Evolutionary conservation across 495 filamentous ascomycete genomes (phyloP).

Genomic region (Tuber melanosporum): DNA sequence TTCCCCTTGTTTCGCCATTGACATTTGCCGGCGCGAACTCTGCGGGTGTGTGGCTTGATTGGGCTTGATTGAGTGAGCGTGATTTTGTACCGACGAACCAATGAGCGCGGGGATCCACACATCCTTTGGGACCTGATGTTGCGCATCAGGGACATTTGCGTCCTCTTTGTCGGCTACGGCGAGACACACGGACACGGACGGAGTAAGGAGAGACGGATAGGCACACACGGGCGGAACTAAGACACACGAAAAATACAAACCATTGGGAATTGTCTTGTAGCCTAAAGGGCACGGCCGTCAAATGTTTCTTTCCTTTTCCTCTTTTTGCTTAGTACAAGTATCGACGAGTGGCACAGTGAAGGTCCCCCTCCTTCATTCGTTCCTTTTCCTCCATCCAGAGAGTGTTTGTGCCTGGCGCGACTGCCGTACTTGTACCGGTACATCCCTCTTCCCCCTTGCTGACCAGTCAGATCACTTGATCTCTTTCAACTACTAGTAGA

Average conservation of each 20-base stretch:
- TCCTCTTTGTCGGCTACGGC: neutral
- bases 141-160: neutral
- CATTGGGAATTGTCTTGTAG: neutral
- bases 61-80: neutral
- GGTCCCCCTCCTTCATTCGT: neutral
- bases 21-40: neutral
- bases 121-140: neutral
- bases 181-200: neutral
- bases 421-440: too few relatives aligned
- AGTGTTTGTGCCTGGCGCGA: neutral
- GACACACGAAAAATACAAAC: neutral
- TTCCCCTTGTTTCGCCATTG: conserved; percentile 1
- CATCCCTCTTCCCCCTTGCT: neutral
- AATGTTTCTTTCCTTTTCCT: neutral
- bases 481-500: neutral
- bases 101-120: neutral
- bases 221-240: neutral
- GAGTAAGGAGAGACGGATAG: neutral
- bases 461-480: neutral
- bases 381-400: neutral
- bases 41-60: neutral
- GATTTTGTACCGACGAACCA: neutral
- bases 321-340: neutral
- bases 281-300: neutral
- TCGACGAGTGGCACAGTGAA: neutral